Percentiles rank a stretch among this genome's conserved stretches.
These are phyloP conservation scores for Dendrobium chrysotoxum DNA, from an alignment of 106 monocot species.

Conservation along the genomic window DNA sequence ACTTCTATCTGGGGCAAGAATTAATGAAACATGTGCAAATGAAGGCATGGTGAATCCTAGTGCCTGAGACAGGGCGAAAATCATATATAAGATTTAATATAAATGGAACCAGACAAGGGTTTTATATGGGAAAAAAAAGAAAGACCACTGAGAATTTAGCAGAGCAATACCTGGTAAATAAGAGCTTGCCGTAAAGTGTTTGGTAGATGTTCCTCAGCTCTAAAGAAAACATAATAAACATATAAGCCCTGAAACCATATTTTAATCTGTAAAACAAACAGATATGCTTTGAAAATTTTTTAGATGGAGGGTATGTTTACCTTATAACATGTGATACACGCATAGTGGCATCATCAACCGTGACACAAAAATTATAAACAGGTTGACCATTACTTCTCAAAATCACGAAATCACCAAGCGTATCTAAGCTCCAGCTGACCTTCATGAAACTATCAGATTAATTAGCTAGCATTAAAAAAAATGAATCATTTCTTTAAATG, in stretches of 20 bases:
- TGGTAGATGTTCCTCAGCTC: conserved; percentile 98
- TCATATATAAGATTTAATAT: background rate
- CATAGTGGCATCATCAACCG: conserved; percentile 99
- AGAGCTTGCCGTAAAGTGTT: conserved; percentile 95
- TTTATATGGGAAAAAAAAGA: background rate
- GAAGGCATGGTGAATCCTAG: conserved; percentile 87
- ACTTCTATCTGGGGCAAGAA: conserved; percentile 97
- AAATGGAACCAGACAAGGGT: background rate
- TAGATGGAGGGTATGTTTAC: conserved; percentile 23
- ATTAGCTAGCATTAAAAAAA: conserved; percentile 18
- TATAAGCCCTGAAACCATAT: background rate
- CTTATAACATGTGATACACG: conserved; percentile 94
- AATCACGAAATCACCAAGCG: conserved; percentile 95
- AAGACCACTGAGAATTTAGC: background rate
- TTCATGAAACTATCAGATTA: conserved; percentile 66
- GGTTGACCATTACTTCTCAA: conserved; percentile 98
- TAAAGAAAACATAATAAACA: conserved; percentile 15
- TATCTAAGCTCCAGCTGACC: conserved; percentile 92
- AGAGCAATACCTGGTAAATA: conserved; percentile 69
- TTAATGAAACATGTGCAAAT: conserved; percentile 97
- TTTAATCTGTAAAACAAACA: background rate
- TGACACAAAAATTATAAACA: conserved; percentile 99
- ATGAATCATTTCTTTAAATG: background rate
- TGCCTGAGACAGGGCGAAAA: conserved; percentile 43
- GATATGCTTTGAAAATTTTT: background rate